Base-by-base conservation (phyloP, 2,329 filamentous ascomycete genomes). In the Phaeosphaeriaceae sp. region DNA sequence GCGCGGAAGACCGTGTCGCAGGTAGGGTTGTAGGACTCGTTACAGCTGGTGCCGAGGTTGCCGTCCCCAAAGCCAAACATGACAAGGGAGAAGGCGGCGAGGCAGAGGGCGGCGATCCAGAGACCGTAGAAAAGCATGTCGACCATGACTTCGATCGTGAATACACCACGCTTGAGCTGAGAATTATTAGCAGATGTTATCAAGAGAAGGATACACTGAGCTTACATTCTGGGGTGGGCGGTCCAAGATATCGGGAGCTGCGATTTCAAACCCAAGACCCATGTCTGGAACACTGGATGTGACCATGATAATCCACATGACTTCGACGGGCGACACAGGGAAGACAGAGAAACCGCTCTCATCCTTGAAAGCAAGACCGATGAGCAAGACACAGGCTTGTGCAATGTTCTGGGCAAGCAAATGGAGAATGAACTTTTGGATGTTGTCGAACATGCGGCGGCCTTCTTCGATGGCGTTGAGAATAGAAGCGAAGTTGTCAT, bases 401-500 rank as follows among this genome's bases (percentile, higher is more conserved):
- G 72, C 74, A 19, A 76, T 70, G 53, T 76, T 76, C 51, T 68
- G 65, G 6, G 73, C 70, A 15, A 76, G 66, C 46, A 70, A 57
- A 54, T 76, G 73, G 4, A 75, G 62, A 22, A 77, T 73, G 27
- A 75, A 76, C 55, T 80, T 80, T 56, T 81, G 77, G 44, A 82
- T 80, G 58, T 82, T 82, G 73, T 80, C 79, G 55, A 81, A 82
- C 54, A 81, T 75, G 33, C 78, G 74, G 25, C 79, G 78, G 7
- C 80, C 79, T 63, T 81, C 79, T 60, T 79, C 76, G 53, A 82
- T 80, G 19, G 79, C 79, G 51, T 78, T 78, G 36, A 81, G 76
- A 48, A 81, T 81, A 20, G 77, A 79, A 9, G 79, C 78, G 51
- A 82, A 81, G 61, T 80, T 80, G 62, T 81, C 78, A 40, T 81